phyloP scores from a whole-genome alignment of 352 stramenopile species.

The Phytophthora palmivora region DNA sequence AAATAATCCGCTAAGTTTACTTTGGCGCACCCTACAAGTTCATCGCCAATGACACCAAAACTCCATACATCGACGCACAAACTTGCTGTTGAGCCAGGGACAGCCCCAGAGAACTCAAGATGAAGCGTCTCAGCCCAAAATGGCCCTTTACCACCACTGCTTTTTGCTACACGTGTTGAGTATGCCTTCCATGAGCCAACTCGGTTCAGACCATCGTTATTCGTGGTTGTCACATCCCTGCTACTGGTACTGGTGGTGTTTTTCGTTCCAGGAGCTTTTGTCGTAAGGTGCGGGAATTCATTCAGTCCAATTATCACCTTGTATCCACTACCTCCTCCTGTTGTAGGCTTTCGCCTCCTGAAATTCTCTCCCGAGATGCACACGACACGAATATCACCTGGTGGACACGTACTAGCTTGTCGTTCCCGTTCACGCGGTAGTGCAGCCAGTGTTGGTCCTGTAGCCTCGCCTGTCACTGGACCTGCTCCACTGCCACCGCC shows the following conservation, averaged over 20 bases:
- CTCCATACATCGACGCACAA: constrained; percentile 84
- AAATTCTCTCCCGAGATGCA: constrained; percentile 72
- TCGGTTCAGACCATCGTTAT: constrained; percentile 51
- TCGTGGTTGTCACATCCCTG: constrained; percentile 32
- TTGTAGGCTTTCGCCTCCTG: constrained; percentile 39
- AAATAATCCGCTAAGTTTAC: constrained; percentile 83
- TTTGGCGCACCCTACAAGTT: constrained; percentile 77
- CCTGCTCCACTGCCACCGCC: constrained; percentile 30
- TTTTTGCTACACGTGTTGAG: constrained; percentile 67
- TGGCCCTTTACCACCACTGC: constrained; percentile 50
- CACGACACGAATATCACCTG: constrained; percentile 82
- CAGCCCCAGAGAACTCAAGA: constrained; percentile 77
- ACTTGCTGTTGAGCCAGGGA: constrained; percentile 76
- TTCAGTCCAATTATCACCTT: constrained; percentile 79
- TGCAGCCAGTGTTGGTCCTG: constrained; percentile 47
- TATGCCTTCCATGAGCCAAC: constrained; percentile 72
- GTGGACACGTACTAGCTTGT: constrained; percentile 68
- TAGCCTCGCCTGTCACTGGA: constrained; percentile 54
- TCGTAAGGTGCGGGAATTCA: constrained; percentile 71
- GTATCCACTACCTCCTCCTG: constrained; percentile 58
- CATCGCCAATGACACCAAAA: constrained; percentile 78
- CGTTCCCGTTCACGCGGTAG: constrained; percentile 71
- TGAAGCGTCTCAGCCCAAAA: constrained; percentile 85
- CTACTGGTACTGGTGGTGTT: constrained; percentile 22
- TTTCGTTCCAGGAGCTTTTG: constrained; percentile 44